A percentile compares a stretch with the other conserved stretches of the same genome.
These are phyloP conservation scores for Russula foetens DNA, from an alignment of 768 basidiomycete genomes.

Conservation along the genomic window DNA sequence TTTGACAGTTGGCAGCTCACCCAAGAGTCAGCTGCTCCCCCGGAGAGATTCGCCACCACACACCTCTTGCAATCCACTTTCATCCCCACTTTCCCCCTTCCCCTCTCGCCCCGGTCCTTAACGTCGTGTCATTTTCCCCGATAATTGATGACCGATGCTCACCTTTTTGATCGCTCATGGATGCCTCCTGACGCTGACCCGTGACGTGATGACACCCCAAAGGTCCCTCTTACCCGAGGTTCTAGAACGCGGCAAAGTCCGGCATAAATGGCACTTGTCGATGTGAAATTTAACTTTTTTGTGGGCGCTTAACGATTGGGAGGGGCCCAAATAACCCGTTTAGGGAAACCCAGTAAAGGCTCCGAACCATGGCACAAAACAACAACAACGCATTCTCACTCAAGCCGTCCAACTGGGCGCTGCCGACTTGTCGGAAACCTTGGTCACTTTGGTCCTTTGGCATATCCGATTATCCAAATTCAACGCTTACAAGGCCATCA, in stretches of 20 bases:
- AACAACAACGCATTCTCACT: neutral
- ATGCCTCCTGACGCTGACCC: neutral
- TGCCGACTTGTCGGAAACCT: constrained; percentile 2
- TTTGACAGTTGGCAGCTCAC: constrained; percentile 10
- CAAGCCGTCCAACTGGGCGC: neutral
- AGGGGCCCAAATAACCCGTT: neutral
- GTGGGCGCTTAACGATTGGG: neutral
- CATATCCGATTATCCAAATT: constrained; percentile 15
- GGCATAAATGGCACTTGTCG: neutral
- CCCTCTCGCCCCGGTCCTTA: too few relatives aligned
- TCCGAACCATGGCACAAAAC: neutral
- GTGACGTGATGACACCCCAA: too few relatives aligned
- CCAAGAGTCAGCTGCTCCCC: constrained; percentile 1
- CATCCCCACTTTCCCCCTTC: neutral
- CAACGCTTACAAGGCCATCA: too few relatives aligned
- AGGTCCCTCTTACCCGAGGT: neutral
- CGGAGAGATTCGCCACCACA: constrained; percentile 9
- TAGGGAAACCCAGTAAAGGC: neutral
- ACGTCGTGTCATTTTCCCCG: constrained; percentile 5
- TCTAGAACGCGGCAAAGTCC: constrained; percentile 9
- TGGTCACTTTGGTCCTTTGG: neutral
- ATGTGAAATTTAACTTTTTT: neutral
- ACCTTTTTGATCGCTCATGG: neutral
- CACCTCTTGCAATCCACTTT: too few relatives aligned
- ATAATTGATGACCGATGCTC: neutral